Conservation (phyloP, 345 rosid genomes). For the Citrus sp. region DNA sequence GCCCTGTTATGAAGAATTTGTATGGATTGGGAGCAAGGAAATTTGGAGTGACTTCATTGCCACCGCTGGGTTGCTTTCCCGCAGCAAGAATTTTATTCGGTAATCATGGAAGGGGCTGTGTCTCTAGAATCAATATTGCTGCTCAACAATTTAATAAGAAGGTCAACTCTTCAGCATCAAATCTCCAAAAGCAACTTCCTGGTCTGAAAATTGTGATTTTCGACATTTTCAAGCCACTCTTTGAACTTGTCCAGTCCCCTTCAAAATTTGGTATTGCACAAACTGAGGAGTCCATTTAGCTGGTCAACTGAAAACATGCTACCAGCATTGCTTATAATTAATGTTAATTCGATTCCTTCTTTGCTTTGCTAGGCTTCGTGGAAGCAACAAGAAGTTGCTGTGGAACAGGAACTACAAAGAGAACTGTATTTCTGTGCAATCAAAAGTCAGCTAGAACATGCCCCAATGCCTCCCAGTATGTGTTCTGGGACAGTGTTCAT, state of each 20-base stretch:
- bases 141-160: conserved; percentile 78
- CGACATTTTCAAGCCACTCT: conserved; percentile 76
- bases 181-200: conserved; percentile 66
- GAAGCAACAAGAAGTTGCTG: conserved; percentile 91
- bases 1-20: conserved; percentile 36
- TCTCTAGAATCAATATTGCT: conserved; percentile 55
- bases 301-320: not conserved
- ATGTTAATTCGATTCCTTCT: not conserved
- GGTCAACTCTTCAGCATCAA: conserved; percentile 50
- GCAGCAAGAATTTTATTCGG: conserved; percentile 75
- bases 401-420: conserved; percentile 81
- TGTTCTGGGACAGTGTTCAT: conserved; percentile 94
- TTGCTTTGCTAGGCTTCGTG: conserved; percentile 47
- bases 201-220: conserved; percentile 72
- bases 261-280: conserved; percentile 41
- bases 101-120: conserved; percentile 60
- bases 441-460: conserved; percentile 71
- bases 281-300: not conserved
- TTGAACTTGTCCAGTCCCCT: conserved; percentile 58
- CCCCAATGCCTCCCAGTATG: conserved; percentile 70
- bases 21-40: conserved; percentile 75
- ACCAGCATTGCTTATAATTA: not conserved
- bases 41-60: conserved; percentile 87
- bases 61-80: conserved; percentile 91
- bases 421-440: conserved; percentile 72